Evolutionary conservation across 176 grass and related monocot genomes (phyloP).

Genomic region (Alloteropsis semialata): DNA sequence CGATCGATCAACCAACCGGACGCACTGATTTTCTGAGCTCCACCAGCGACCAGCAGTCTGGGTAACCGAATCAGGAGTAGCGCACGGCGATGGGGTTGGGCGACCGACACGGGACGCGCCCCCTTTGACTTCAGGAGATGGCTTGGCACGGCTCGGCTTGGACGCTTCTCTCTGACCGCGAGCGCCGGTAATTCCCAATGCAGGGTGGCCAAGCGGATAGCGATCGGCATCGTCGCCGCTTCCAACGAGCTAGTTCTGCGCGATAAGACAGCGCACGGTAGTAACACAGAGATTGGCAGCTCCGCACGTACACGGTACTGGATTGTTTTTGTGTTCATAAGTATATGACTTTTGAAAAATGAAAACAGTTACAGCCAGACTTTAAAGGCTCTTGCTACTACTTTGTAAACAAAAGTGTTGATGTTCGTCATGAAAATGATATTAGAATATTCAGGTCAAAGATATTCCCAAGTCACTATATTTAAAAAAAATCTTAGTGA

Average conservation of each 20-base stretch:
- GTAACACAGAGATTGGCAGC: neutral
- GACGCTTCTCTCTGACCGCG: conserved; percentile 32
- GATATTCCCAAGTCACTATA: neutral
- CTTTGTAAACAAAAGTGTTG: too few species aligned
- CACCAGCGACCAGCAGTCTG: neutral
- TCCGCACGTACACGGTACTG: neutral
- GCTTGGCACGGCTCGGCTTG: conserved; percentile 25
- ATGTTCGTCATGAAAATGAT: neutral
- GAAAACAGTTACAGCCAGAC: too few species aligned
- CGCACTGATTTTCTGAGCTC: conserved; percentile 20
- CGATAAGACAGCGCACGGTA: neutral
- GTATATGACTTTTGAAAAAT: neutral
- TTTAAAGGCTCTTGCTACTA: too few species aligned
- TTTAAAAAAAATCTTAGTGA: too few species aligned
- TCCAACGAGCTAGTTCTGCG: neutral
- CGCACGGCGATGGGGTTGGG: neutral
- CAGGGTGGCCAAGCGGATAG: conserved; percentile 11
- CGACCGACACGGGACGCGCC: neutral
- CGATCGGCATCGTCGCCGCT: neutral
- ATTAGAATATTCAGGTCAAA: neutral
- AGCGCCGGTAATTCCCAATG: conserved; percentile 45
- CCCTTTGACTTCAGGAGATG: conserved; percentile 36
- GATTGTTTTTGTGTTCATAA: neutral
- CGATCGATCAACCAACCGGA: neutral
- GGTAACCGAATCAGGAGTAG: conserved; percentile 13